A percentile compares a stretch with the other conserved stretches of the same genome.
Evolutionary conservation across 164 flowering plant genomes (phyloP).

Genomic region (Cinnamomum micranthum): DNA sequence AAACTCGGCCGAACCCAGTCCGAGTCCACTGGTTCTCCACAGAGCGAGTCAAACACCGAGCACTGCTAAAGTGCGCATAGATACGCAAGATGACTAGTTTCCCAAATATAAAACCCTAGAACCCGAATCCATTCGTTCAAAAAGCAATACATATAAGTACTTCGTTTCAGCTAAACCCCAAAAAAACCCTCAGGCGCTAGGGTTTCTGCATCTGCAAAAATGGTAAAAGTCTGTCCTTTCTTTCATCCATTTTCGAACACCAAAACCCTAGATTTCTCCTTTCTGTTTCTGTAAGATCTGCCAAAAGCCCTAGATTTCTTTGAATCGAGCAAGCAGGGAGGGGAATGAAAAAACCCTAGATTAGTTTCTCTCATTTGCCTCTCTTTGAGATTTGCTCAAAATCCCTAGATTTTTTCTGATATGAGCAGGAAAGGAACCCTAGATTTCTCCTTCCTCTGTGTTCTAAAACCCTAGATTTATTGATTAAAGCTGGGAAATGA

Average conservation of each 20-base stretch:
- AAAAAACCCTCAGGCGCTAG: neutral
- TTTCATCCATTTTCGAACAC: neutral
- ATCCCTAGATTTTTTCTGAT: too few species aligned
- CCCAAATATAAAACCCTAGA: neutral
- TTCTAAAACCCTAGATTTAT: too few species aligned
- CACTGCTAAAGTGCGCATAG: neutral
- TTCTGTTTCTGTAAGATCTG: too few species aligned
- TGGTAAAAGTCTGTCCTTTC: constrained; percentile 8
- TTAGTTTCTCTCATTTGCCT: too few species aligned
- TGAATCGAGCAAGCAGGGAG: too few species aligned
- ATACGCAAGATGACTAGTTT: neutral
- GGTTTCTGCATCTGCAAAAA: constrained; percentile 14
- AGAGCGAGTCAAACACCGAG: neutral
- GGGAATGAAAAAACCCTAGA: too few species aligned
- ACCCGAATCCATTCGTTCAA: neutral
- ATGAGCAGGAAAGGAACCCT: too few species aligned
- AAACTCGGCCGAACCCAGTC: neutral
- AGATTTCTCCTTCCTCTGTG: too few species aligned
- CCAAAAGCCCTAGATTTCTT: too few species aligned
- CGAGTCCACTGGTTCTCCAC: neutral
- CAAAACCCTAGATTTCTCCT: too few species aligned
- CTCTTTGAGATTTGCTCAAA: too few species aligned
- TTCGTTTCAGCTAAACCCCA: neutral
- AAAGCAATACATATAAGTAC: neutral
- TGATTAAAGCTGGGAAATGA: too few species aligned